phyloP scores from a whole-genome alignment of 169 alveolate species.

The Cryptosporidium canis region DNA sequence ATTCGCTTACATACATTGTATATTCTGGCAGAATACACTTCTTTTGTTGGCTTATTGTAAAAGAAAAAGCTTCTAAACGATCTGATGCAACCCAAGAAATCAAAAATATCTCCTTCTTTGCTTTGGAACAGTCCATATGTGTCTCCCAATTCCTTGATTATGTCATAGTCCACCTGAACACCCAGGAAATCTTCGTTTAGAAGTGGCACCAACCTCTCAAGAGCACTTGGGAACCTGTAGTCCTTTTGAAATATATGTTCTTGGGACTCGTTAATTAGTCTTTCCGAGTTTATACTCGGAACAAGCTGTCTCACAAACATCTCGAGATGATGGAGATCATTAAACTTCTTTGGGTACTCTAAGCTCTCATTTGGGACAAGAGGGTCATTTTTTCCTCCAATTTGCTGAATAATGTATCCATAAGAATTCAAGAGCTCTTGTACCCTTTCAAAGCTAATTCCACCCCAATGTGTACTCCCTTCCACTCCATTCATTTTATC shows the following conservation, averaged over 20 bases:
- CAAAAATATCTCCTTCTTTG: slow-evolving; percentile 16
- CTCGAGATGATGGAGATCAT: not conserved
- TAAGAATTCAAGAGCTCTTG: slow-evolving; percentile 9
- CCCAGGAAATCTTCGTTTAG: not conserved
- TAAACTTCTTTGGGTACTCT: slow-evolving; percentile 5
- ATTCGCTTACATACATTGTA: slow-evolving; percentile 31
- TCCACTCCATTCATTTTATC: not conserved
- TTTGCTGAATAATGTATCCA: slow-evolving; percentile 16
- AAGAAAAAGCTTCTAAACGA: slow-evolving; percentile 31
- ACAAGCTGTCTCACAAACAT: not conserved
- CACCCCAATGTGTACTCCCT: not conserved
- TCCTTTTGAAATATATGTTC: not conserved
- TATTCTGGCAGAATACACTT: not conserved
- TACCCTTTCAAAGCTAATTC: slow-evolving; percentile 1
- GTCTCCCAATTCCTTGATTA: not conserved
- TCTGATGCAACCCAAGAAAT: slow-evolving; percentile 34
- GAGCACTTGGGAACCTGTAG: slow-evolving; percentile 6
- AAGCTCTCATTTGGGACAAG: not conserved
- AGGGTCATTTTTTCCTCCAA: not conserved
- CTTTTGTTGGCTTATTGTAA: slow-evolving; percentile 6
- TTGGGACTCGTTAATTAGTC: slow-evolving; percentile 4
- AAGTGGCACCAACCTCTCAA: not conserved
- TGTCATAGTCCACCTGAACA: not conserved
- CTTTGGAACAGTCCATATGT: not conserved
- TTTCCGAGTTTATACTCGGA: slow-evolving; percentile 22